A percentile compares a stretch with the other conserved stretches of the same genome.
These are phyloP conservation scores for Populus deltoides DNA, from an alignment of 345 rosid genomes.

Conservation along the genomic window DNA sequence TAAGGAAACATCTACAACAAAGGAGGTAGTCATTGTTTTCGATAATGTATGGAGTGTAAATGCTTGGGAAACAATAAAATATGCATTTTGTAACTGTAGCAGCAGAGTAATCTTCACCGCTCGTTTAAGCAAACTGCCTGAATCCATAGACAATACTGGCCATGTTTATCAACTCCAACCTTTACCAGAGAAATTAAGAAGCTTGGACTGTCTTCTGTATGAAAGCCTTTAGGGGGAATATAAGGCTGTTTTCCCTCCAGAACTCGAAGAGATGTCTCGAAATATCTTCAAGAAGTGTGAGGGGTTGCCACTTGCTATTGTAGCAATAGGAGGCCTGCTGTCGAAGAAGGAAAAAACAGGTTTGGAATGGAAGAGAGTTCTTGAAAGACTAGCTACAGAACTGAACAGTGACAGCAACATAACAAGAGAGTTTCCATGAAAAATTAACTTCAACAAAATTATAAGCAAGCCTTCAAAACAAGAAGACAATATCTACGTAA, in stretches of 20 bases:
- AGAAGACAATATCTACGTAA: no score
- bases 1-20: not conserved
- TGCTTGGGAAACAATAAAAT: slow-evolving; percentile 7
- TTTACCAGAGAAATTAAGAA: not conserved
- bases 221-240: slow-evolving; percentile 10
- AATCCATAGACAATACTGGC: not conserved
- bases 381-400: not conserved
- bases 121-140: not conserved
- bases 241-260: not conserved
- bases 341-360: not conserved
- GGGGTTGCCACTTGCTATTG: slow-evolving; percentile 16
- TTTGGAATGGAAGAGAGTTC: slow-evolving; percentile 7
- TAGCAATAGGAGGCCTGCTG: not conserved
- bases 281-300: not conserved
- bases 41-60: slow-evolving; percentile 13
- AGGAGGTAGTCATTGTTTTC: slow-evolving; percentile 15
- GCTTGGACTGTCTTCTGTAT: slow-evolving; percentile 6
- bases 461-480: no score
- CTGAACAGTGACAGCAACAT: not conserved
- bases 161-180: slow-evolving; percentile 5
- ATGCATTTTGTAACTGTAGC: not conserved
- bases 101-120: slow-evolving; percentile 8
- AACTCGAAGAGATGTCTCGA: not conserved
- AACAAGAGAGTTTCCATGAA: no score
- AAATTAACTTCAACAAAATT: no score